phyloP scores from a whole-genome alignment of 2,329 filamentous ascomycete genomes.

The Ramularia endophylla region DNA sequence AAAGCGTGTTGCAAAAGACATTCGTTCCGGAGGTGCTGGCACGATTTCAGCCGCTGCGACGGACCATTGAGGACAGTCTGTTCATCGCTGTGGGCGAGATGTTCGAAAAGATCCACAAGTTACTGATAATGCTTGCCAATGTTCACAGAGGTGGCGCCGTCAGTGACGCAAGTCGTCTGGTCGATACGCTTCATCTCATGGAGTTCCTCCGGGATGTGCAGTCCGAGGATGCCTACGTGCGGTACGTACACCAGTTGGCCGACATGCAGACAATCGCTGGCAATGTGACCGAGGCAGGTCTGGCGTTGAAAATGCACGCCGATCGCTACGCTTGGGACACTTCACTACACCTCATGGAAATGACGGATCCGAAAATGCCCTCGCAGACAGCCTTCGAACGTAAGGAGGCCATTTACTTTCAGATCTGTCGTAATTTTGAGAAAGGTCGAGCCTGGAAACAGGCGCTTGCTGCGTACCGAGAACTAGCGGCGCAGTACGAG shows the following conservation, averaged over 20 bases:
- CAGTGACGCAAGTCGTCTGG: conserved; percentile 69
- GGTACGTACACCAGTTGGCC: conserved; percentile 90
- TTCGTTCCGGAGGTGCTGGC: conserved; percentile 82
- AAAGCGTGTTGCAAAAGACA: conserved; percentile 84
- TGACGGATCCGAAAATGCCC: conserved; percentile 71
- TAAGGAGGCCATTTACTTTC: conserved; percentile 86
- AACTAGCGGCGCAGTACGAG: conserved; percentile 89
- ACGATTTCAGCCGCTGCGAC: conserved; percentile 66
- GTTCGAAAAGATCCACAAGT: conserved; percentile 78
- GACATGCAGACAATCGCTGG: conserved; percentile 66
- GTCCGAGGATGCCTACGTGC: conserved; percentile 93
- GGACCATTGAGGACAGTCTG: conserved; percentile 63
- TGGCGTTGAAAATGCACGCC: conserved; percentile 83
- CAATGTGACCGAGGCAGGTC: conserved; percentile 80
- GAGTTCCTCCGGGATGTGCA: conserved; percentile 96
- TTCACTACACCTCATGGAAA: conserved; percentile 55
- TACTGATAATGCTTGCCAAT: conserved; percentile 83
- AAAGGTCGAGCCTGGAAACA: conserved; percentile 92
- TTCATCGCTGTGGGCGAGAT: conserved; percentile 71
- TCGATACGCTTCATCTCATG: conserved; percentile 87
- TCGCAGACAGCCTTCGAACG: conserved; percentile 84
- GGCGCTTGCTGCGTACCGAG: conserved; percentile 79
- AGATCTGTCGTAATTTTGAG: conserved; percentile 92
- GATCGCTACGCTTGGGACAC: conserved; percentile 92
- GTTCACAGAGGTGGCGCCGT: conserved; percentile 69